Conservation (phyloP, 306 rosid genomes). For the Cicer bijugum region DNA sequence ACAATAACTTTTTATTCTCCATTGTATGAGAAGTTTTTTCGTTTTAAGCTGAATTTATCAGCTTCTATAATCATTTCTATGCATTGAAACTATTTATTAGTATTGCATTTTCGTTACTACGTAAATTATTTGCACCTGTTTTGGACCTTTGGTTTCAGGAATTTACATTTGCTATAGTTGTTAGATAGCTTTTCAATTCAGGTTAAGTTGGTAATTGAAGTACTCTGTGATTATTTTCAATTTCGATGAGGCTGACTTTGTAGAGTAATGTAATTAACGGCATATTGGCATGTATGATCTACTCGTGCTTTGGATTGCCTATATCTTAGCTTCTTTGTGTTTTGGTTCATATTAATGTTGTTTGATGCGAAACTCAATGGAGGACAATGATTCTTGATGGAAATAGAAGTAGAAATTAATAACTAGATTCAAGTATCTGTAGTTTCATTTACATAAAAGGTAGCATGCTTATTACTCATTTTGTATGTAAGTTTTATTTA, state of each 20-base stretch:
- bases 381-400: background rate
- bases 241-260: background rate
- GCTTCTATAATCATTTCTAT: conserved; percentile 14
- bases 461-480: background rate
- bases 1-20: conserved; percentile 47
- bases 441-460: background rate
- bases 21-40: conserved; percentile 22
- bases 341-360: conserved; percentile 9
- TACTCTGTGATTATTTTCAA: conserved; percentile 3
- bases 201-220: conserved; percentile 8
- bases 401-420: conserved; percentile 5
- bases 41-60: conserved; percentile 30
- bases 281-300: background rate
- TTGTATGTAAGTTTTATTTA: background rate
- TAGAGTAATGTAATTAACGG: conserved; percentile 10
- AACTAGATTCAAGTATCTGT: background rate
- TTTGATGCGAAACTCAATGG: conserved; percentile 1
- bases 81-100: background rate
- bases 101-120: conserved; percentile 1
- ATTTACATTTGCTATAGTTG: conserved; percentile 4
- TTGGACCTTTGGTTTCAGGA: background rate
- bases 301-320: conserved; percentile 15
- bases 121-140: background rate
- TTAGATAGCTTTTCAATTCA: conserved; percentile 23
- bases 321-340: background rate